Conservation (phyloP, 2,329 filamentous ascomycete genomes). For the Pestalotiopsis sp. region DNA sequence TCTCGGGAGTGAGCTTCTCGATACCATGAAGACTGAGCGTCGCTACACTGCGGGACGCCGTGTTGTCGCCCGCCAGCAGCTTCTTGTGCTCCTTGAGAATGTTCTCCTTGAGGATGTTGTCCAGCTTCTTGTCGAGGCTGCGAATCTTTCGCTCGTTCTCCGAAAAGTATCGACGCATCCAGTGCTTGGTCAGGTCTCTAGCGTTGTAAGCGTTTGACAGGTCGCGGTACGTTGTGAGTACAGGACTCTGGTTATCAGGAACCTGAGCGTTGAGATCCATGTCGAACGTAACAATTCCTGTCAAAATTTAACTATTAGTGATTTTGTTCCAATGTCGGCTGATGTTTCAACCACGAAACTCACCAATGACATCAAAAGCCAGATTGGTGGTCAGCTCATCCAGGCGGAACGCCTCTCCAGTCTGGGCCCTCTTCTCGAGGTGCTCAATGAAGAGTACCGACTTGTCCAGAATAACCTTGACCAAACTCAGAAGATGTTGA, state of each 20-base stretch:
- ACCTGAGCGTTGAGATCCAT: slow-evolving; percentile 15
- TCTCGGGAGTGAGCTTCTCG: slow-evolving; percentile 14
- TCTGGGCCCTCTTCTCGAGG: slow-evolving; percentile 12
- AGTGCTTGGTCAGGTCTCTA: slow-evolving; percentile 7
- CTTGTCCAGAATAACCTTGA: slow-evolving; percentile 20
- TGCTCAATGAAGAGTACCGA: slow-evolving; percentile 15
- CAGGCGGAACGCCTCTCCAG: slow-evolving; percentile 17
- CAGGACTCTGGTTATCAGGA: slow-evolving; percentile 8
- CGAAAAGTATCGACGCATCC: slow-evolving; percentile 11
- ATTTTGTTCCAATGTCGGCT: background rate
- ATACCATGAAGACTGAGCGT: slow-evolving; percentile 19
- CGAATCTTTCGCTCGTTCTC: slow-evolving; percentile 10
- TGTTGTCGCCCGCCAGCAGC: background rate
- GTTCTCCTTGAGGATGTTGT: slow-evolving; percentile 9
- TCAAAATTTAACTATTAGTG: background rate
- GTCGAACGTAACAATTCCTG: slow-evolving; percentile 12
- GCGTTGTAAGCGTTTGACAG: slow-evolving; percentile 4
- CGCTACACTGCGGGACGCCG: slow-evolving; percentile 10
- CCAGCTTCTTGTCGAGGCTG: slow-evolving; percentile 13
- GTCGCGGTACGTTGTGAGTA: slow-evolving; percentile 10
- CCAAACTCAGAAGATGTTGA: slow-evolving; percentile 18
- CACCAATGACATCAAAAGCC: slow-evolving; percentile 21
- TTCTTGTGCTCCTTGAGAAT: slow-evolving; percentile 15
- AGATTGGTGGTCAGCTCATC: slow-evolving; percentile 16
- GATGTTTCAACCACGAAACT: background rate